Evolutionary conservation across 176 grass and related monocot genomes (phyloP), one percentile per base, ranked within the genome.

Genomic region (Aegilops sharonensis): DNA sequence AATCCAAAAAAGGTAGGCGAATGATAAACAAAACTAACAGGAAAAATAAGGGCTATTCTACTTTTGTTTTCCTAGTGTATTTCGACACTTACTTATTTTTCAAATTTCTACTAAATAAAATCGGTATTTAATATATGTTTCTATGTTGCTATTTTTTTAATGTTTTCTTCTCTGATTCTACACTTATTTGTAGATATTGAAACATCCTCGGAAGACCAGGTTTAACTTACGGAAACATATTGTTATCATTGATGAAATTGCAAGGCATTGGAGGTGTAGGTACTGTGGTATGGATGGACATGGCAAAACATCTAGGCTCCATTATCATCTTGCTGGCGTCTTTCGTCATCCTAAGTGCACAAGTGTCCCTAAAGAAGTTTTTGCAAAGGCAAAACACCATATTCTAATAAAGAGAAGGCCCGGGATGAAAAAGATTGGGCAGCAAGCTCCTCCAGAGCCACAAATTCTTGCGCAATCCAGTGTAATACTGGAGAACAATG

Each of bases 211-310:
- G 78, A 86, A 78, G 70, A 86, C 71, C 81, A 73, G 54, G 64
- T 86, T 90, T 71, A 82, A 77, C 83, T 63, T 52, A 82, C 81
- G 83, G 64, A 90, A 86, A 72, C 88, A 90, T 85, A 86, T 82
- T 69, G 42, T 82, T 77, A 86, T 82, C 10, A 30, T 90, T 71
- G 83, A 90, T 77, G 78, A 77, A 82, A 77, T 25, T 82, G 78
- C 62, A 36, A 81, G 50, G 64, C 88, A 90, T 78, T 90, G 88
- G 83, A 86, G 50, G 78, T 86, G 88, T 78, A 81, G 64, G 82
- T 90, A 90, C 43, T 90, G 78, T 86, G 88, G 83, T 62, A 77
- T 86, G 78, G 78, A 86, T 85, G 78, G 78, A 29, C 81, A 70
- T 86, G 88, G 88, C 69, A 85, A 85, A 85, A 90, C 67, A 8